These are phyloP conservation scores for Recurvomyces mirabilis DNA, from an alignment of 495 filamentous ascomycete genomes.

Conservation along the genomic window DNA sequence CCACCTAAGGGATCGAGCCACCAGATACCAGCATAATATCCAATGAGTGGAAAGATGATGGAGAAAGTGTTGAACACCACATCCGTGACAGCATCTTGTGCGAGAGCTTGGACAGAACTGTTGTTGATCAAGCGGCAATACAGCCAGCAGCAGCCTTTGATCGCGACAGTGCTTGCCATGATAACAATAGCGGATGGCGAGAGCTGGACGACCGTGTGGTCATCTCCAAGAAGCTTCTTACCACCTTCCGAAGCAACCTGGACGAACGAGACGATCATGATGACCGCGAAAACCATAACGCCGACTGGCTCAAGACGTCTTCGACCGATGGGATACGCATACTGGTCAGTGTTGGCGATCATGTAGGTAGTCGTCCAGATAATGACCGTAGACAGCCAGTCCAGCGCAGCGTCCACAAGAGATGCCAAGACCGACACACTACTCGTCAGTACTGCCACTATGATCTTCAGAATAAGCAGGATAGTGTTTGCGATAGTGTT, in stretches of 20 bases:
- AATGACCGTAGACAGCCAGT: conserved; percentile 78
- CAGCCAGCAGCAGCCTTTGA: conserved; percentile 77
- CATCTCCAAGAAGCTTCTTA: conserved; percentile 45
- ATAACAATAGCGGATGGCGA: conserved; percentile 65
- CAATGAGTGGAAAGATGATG: conserved; percentile 76
- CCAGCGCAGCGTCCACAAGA: conserved; percentile 77
- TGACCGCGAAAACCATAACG: conserved; percentile 41
- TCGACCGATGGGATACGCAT: conserved; percentile 73
- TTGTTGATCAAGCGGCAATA: conserved; percentile 87
- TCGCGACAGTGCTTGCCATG: conserved; percentile 69
- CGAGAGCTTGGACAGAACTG: conserved; percentile 76
- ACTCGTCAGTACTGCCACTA: conserved; percentile 63
- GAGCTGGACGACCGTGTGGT: conserved; percentile 61
- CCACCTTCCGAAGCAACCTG: conserved; percentile 71
- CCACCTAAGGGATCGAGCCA: conserved; percentile 81
- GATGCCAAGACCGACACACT: conserved; percentile 83
- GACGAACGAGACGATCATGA: conserved; percentile 67
- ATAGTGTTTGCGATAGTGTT: conserved; percentile 77
- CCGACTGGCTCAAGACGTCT: conserved; percentile 50
- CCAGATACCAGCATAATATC: conserved; percentile 67
- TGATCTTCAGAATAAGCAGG: conserved; percentile 68
- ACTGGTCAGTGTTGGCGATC: conserved; percentile 63
- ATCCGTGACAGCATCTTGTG: conserved; percentile 54
- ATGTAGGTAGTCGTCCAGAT: conserved; percentile 71
- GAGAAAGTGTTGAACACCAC: conserved; percentile 89